Conservation (phyloP, 495 filamentous ascomycete genomes). For the Penicillium salamii region DNA sequence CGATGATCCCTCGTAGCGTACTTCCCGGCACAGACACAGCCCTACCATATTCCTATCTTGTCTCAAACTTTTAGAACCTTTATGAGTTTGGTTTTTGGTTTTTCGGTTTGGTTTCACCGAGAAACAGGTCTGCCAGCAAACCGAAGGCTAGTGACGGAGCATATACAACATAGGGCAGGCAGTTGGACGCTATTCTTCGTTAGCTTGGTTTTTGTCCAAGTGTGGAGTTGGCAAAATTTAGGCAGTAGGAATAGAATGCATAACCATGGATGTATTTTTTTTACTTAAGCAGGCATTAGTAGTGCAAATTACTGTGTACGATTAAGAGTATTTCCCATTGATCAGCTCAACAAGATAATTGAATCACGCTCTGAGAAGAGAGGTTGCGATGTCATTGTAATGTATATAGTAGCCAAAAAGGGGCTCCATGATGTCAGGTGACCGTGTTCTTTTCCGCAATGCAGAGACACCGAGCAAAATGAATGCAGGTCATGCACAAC, state of each 20-base stretch:
- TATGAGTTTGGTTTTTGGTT: no score
- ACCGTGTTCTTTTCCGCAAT: not conserved
- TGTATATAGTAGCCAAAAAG: not conserved
- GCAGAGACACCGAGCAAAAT: no score
- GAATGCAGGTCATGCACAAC: not conserved
- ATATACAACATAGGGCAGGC: not conserved
- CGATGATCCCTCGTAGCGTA: not conserved
- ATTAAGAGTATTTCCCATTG: no score
- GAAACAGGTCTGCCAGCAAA: not conserved
- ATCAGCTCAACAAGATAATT: no score
- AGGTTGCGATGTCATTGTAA: not conserved
- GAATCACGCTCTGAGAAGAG: no score
- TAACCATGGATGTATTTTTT: no score
- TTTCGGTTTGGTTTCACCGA: not conserved
- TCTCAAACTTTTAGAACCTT: not conserved
- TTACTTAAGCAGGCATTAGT: no score
- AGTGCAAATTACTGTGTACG: no score
- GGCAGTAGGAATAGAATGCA: not conserved
- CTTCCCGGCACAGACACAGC: not conserved
- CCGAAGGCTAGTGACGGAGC: not conserved
- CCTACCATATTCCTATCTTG: not conserved
- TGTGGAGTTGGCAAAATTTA: not conserved
- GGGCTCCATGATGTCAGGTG: slow-evolving; percentile 2
- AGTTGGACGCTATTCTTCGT: not conserved
- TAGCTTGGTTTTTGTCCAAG: not conserved